These are phyloP conservation scores for Populus ilicifolia DNA, from an alignment of 345 rosid species.

Conservation along the genomic window DNA sequence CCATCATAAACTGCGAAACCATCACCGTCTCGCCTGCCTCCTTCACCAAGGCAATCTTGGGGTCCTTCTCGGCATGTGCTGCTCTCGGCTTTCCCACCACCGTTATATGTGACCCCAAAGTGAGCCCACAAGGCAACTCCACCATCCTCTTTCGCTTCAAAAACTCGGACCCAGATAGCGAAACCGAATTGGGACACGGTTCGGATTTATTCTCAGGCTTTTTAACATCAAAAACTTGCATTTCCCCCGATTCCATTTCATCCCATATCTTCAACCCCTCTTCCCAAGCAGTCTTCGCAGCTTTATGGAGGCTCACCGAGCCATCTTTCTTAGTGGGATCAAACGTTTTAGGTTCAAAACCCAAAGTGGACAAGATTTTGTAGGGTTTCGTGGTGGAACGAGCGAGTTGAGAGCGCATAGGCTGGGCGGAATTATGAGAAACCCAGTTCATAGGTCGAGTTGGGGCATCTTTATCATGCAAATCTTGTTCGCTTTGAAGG, in stretches of 20 bases:
- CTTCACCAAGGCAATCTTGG: constrained; percentile 45
- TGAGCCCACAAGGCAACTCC: constrained; percentile 82
- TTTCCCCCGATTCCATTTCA: constrained; percentile 50
- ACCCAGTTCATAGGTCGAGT: constrained; percentile 53
- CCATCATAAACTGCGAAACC: constrained; percentile 84
- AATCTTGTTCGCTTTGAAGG: constrained; percentile 52
- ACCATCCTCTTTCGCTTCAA: constrained; percentile 40
- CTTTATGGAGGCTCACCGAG: constrained; percentile 68
- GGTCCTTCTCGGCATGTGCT: constrained; percentile 56
- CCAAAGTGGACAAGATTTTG: constrained; percentile 48
- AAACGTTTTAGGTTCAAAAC: constrained; percentile 51
- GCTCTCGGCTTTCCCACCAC: constrained; percentile 74
- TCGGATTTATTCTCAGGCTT: constrained; percentile 36
- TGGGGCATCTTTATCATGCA: constrained; percentile 42
- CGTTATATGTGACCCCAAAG: constrained; percentile 83
- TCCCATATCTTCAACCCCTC: constrained; percentile 71
- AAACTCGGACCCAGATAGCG: constrained; percentile 59
- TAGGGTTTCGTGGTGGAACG: background rate
- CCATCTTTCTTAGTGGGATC: constrained; percentile 53
- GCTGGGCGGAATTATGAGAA: constrained; percentile 31
- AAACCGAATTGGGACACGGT: constrained; percentile 61
- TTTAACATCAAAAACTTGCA: background rate
- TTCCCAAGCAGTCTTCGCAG: constrained; percentile 70
- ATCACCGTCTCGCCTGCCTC: constrained; percentile 42
- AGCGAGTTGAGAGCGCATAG: constrained; percentile 19